Percentiles rank a stretch among this genome's conserved stretches.
Conservation (phyloP, 163 green algal species). For the Coccomyxa subellipsoidea region DNA sequence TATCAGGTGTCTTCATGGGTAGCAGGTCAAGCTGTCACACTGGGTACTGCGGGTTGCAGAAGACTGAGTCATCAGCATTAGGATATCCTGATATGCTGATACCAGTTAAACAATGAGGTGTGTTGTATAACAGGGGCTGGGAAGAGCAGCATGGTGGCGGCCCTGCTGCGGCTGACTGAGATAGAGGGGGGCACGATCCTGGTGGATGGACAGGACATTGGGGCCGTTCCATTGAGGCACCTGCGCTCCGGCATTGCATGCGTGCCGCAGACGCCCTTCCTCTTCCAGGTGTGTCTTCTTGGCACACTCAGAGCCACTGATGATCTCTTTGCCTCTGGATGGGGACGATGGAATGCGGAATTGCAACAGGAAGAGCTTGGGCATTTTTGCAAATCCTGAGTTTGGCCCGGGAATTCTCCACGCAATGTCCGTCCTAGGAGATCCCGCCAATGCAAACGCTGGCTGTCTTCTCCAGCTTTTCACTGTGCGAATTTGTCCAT, state of each 20-base stretch:
- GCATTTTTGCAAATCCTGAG: no score
- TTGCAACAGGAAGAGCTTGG: no score
- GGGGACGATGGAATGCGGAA: no score
- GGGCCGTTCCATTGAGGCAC: conserved; percentile 20
- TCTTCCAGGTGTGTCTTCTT: conserved; percentile 52
- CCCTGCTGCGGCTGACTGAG: conserved; percentile 56
- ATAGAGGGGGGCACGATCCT: conserved; percentile 35
- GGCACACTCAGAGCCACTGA: no score
- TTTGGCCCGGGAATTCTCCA: no score
- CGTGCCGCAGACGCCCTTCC: conserved; percentile 68
- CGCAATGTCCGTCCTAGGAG: no score
- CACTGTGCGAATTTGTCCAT: neutral
- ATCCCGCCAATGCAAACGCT: neutral
- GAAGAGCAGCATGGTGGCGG: conserved; percentile 58
- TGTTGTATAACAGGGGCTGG: conserved; percentile 43
- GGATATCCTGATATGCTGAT: neutral
- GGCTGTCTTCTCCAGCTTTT: neutral
- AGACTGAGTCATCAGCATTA: no score
- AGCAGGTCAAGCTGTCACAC: no score
- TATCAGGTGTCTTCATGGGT: no score
- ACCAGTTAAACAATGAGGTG: neutral
- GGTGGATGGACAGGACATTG: conserved; percentile 38
- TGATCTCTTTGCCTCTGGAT: no score
- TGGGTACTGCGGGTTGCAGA: no score
- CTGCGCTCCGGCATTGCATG: conserved; percentile 44